These are phyloP conservation scores for Fagopyrum homotropicum DNA, from an alignment of 148 eudicot species.

Conservation along the genomic window DNA sequence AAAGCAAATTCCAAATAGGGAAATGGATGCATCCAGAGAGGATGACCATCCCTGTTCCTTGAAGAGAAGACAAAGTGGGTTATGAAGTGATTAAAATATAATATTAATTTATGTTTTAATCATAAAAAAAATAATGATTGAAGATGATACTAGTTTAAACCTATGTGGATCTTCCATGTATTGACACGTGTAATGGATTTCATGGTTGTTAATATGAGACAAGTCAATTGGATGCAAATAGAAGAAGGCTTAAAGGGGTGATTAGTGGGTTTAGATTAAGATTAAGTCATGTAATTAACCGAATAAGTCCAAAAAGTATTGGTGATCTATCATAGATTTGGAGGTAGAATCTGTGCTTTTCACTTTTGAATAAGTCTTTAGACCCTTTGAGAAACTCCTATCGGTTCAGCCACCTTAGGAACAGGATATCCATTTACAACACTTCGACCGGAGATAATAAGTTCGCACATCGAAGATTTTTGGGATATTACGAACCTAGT, in stretches of 20 bases:
- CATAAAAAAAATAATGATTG: background rate
- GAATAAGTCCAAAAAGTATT: background rate
- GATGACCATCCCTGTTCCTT: background rate
- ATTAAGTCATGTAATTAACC: background rate
- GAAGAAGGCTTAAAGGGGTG: background rate
- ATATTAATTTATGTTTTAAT: background rate
- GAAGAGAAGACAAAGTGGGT: slow-evolving; percentile 2
- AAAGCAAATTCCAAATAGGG: background rate
- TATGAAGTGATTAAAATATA: background rate
- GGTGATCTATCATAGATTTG: background rate
- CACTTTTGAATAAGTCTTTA: background rate
- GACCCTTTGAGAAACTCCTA: background rate
- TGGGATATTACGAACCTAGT: too few species aligned
- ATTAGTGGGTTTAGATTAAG: background rate
- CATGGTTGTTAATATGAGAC: background rate
- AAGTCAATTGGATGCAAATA: background rate
- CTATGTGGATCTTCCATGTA: background rate
- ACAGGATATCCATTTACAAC: background rate
- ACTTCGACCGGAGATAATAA: too few species aligned
- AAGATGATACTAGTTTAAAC: background rate
- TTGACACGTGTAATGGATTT: background rate
- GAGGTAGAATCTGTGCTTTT: background rate
- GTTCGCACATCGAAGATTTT: too few species aligned
- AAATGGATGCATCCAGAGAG: background rate
- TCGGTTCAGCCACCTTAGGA: background rate